phyloP scores from a whole-genome alignment of 2,329 filamentous ascomycete species.

The Penicillium sp. region DNA sequence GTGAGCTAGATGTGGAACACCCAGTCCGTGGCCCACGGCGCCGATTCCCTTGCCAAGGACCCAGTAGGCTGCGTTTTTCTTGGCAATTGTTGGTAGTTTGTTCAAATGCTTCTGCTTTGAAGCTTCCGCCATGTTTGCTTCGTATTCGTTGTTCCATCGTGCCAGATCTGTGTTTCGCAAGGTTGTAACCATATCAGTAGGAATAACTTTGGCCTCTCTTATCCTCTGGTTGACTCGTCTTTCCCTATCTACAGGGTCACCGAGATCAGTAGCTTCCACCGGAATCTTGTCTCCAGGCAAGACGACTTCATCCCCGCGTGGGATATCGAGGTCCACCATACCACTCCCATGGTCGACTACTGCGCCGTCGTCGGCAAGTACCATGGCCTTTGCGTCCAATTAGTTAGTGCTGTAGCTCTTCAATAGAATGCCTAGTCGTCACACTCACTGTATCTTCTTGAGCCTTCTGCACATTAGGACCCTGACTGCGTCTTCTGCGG shows the following conservation, averaged over 20 bases:
- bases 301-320: not conserved
- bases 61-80: slow-evolving; percentile 60
- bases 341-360: not conserved
- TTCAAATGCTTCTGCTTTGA: slow-evolving; percentile 43
- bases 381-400: not conserved
- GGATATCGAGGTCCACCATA: not conserved
- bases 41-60: slow-evolving; percentile 56
- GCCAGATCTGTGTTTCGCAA: slow-evolving; percentile 55
- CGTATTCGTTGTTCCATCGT: slow-evolving; percentile 57
- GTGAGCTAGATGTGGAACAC: slow-evolving; percentile 38
- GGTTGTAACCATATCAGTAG: slow-evolving; percentile 48
- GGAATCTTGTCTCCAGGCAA: not conserved
- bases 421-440: not conserved
- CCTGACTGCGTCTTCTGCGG: slow-evolving; percentile 7
- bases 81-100: slow-evolving; percentile 47
- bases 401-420: not conserved
- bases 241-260: slow-evolving; percentile 12
- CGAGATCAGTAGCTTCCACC: not conserved
- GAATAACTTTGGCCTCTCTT: slow-evolving; percentile 40
- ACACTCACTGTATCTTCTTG: slow-evolving; percentile 7
- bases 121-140: slow-evolving; percentile 55
- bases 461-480: not conserved
- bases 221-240: slow-evolving; percentile 27
- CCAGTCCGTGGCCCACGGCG: slow-evolving; percentile 48
- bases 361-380: not conserved